Evolutionary conservation across 2,329 filamentous ascomycete species (phyloP).

Genomic region (Akanthomyces dipterigenus): DNA sequence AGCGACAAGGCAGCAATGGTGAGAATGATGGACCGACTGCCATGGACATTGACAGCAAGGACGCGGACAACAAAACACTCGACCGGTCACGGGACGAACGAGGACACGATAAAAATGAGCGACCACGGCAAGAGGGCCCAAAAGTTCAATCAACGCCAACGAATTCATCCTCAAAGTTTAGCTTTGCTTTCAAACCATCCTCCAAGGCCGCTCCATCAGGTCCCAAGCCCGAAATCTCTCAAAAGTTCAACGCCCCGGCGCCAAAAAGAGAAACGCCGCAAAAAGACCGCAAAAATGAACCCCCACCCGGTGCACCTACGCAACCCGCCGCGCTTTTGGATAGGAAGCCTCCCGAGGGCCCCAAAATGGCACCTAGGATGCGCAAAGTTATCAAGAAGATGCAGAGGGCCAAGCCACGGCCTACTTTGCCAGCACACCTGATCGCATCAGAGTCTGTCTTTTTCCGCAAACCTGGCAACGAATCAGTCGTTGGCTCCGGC

Average conservation of each 20-base stretch:
- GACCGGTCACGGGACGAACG: slow-evolving; percentile 3
- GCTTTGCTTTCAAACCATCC: slow-evolving; percentile 81
- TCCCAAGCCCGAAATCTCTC: slow-evolving; percentile 59
- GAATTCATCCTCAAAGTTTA: slow-evolving; percentile 60
- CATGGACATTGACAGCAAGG: slow-evolving; percentile 58
- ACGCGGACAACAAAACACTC: slow-evolving; percentile 30
- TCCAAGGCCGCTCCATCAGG: slow-evolving; percentile 50
- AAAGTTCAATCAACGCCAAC: slow-evolving; percentile 44
- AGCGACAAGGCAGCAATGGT: slow-evolving; percentile 21
- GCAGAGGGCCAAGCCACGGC: slow-evolving; percentile 64
- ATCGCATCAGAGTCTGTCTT: slow-evolving; percentile 82
- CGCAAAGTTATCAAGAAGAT: slow-evolving; percentile 61
- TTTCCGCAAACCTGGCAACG: slow-evolving; percentile 92
- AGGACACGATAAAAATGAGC: slow-evolving; percentile 14
- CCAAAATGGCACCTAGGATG: slow-evolving; percentile 40
- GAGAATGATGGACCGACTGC: slow-evolving; percentile 46
- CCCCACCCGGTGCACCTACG: slow-evolving; percentile 44
- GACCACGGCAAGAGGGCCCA: slow-evolving; percentile 4
- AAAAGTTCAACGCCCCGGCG: slow-evolving; percentile 60
- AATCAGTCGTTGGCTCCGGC: slow-evolving; percentile 90
- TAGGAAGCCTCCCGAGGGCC: slow-evolving; percentile 27
- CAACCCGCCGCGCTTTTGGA: slow-evolving; percentile 44
- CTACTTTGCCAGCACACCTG: slow-evolving; percentile 64
- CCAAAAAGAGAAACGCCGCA: slow-evolving; percentile 32
- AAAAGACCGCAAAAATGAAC: slow-evolving; percentile 35